These are phyloP conservation scores for Zygnema circumcarinatum DNA, from an alignment of 139 green algal genomes.

Conservation along the genomic window DNA sequence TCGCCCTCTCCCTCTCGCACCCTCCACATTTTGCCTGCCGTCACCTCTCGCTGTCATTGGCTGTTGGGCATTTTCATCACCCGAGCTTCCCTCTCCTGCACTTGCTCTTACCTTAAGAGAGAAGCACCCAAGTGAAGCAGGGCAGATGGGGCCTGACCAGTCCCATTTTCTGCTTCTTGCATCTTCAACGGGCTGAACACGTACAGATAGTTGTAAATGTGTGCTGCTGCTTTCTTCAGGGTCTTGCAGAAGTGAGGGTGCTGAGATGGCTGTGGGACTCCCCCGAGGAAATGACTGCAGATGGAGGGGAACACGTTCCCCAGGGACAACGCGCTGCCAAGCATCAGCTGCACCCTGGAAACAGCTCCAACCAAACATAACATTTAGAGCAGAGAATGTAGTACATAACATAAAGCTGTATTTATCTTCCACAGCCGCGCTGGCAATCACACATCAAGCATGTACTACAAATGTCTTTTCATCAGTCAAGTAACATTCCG, in stretches of 20 bases:
- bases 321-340: neutral
- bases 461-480: neutral
- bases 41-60: neutral
- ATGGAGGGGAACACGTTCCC: neutral
- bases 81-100: neutral
- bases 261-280: neutral
- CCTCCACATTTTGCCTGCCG: neutral
- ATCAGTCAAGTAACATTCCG: neutral
- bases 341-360: neutral
- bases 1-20: neutral
- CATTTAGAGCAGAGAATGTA: too few species aligned
- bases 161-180: slow-evolving; percentile 14
- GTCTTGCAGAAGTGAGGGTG: neutral
- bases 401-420: too few species aligned
- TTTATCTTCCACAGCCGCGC: neutral
- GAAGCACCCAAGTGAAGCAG: neutral
- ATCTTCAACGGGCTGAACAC: neutral
- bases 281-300: neutral
- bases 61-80: neutral
- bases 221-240: neutral
- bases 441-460: neutral
- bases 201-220: neutral
- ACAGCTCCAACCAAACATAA: neutral
- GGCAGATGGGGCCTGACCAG: slow-evolving; percentile 8
- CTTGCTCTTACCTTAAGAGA: slow-evolving; percentile 6